These are phyloP conservation scores for Allomyces macrogynus DNA, from an alignment of 192 early-diverging fungal genomes.

Conservation along the genomic window DNA sequence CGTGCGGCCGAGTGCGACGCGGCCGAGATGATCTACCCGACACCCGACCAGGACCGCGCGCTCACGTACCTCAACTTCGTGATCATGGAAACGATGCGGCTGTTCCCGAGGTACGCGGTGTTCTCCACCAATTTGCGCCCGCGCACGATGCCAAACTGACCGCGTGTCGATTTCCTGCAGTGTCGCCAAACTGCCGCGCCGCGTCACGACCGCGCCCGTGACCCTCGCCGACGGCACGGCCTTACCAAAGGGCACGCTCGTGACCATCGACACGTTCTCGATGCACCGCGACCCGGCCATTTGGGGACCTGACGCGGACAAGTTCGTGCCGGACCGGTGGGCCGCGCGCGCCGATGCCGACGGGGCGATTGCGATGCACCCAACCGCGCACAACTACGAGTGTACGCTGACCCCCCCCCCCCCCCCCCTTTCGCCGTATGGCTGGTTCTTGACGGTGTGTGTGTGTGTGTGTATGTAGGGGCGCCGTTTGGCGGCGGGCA, in stretches of 20 bases:
- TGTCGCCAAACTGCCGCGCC: background rate
- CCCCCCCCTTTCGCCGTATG: too few species aligned
- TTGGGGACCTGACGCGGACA: conserved; percentile 19
- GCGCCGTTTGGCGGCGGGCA: conserved; percentile 6
- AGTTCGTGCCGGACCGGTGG: conserved; percentile 25
- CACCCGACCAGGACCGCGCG: background rate
- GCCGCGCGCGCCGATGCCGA: conserved; percentile 8
- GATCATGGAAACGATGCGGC: background rate
- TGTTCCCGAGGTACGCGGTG: background rate
- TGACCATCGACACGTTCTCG: conserved; percentile 14
- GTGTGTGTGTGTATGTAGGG: too few species aligned
- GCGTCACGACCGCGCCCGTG: background rate
- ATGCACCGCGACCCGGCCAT: conserved; percentile 21
- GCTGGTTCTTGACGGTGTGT: too few species aligned
- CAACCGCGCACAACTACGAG: background rate
- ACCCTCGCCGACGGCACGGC: conserved; percentile 14
- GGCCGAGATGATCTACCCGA: background rate
- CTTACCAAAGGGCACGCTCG: conserved; percentile 15
- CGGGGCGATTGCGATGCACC: background rate
- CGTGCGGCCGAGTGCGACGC: conserved; percentile 15
- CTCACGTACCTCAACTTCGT: background rate
- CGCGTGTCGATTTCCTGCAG: too few species aligned
- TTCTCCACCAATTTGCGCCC: too few species aligned
- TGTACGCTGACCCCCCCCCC: background rate
- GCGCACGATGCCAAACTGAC: too few species aligned